Percentiles rank a stretch among this genome's conserved stretches.
Conservation (phyloP, 83 land plant genomes). For the Diphasiastrum complanatum region DNA sequence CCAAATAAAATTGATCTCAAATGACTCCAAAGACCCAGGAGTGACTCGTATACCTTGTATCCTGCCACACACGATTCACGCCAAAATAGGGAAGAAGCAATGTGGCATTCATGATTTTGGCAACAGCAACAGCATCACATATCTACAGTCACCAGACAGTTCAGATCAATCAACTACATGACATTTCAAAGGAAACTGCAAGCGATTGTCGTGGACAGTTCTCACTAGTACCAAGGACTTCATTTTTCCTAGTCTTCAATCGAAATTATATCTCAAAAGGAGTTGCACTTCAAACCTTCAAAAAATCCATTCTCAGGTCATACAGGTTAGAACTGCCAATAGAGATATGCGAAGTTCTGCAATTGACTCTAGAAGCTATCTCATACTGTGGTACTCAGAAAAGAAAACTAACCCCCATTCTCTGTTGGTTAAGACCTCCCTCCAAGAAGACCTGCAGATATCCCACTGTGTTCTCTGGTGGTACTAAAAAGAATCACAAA, state of each 20-base stretch:
- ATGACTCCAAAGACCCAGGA: no score
- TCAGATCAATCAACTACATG: not conserved
- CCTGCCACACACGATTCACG: slow-evolving; percentile 92
- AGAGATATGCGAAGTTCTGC: no score
- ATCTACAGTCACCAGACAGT: slow-evolving; percentile 37
- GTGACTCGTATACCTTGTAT: slow-evolving; percentile 89
- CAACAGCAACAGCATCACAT: slow-evolving; percentile 97
- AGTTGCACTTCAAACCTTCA: no score
- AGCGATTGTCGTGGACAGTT: no score
- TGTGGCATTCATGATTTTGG: slow-evolving; percentile 83
- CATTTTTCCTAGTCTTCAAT: no score
- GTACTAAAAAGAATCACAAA: not conserved
- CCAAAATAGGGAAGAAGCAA: slow-evolving; percentile 84
- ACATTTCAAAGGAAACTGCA: not conserved
- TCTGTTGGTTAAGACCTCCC: slow-evolving; percentile 92
- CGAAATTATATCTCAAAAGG: no score
- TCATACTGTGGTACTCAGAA: not conserved
- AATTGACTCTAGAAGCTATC: not conserved
- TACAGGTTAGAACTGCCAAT: no score
- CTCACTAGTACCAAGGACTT: no score
- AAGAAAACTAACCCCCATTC: slow-evolving; percentile 74
- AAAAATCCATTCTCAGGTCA: no score
- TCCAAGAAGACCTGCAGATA: slow-evolving; percentile 88
- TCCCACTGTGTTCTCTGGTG: slow-evolving; percentile 43
- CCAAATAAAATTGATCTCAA: no score